A percentile compares a stretch with the other conserved stretches of the same genome.
Evolutionary conservation across 164 flowering plant species (phyloP).

Genomic region (Echeveria elegans): DNA sequence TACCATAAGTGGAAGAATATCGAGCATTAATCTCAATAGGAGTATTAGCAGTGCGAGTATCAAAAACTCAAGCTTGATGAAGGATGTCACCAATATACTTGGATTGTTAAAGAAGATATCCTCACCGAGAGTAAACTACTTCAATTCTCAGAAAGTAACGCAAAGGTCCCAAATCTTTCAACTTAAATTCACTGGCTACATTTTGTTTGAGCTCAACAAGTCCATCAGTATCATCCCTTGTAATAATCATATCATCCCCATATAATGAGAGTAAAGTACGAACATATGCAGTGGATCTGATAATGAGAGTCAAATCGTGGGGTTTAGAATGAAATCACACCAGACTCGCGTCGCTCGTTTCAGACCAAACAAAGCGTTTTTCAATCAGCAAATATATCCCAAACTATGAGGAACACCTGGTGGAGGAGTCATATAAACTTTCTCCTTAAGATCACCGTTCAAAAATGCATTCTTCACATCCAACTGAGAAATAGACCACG

Average conservation of each 20-base stretch:
- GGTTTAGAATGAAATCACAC: background rate
- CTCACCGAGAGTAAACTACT: background rate
- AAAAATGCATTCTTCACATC: background rate
- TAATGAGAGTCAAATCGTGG: background rate
- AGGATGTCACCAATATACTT: constrained; percentile 4
- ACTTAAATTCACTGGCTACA: background rate
- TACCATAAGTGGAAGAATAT: background rate
- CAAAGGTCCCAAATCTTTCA: background rate
- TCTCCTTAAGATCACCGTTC: background rate
- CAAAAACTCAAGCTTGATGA: background rate
- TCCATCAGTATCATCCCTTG: background rate
- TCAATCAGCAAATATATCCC: background rate
- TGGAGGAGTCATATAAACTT: background rate
- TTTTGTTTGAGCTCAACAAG: background rate
- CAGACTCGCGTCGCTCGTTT: constrained; percentile 1
- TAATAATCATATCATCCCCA: constrained; percentile 13
- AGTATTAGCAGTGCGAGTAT: background rate
- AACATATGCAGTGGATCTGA: background rate
- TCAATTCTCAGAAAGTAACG: constrained; percentile 7
- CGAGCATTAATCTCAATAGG: constrained; percentile 1
- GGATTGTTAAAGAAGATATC: background rate
- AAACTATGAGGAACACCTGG: background rate
- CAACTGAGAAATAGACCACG: background rate
- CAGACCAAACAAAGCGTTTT: constrained; percentile 1
- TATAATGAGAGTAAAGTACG: background rate